Conservation (phyloP, 2,329 filamentous ascomycete species). For the Colletotrichum tamarilloi region DNA sequence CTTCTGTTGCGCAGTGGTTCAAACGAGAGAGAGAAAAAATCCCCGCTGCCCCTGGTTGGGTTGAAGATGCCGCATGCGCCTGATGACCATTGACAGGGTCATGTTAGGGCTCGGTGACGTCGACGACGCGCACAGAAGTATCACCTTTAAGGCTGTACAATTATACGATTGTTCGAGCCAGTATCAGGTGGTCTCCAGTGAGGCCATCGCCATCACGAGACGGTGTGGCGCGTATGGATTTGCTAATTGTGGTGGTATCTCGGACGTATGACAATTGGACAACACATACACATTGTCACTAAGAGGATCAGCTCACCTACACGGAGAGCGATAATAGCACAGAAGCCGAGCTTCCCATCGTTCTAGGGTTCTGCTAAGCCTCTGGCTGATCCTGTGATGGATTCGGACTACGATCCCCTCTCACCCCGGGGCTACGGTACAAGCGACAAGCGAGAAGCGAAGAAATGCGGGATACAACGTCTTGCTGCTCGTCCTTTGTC, state of each 20-base stretch:
- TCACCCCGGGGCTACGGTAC: slow-evolving; percentile 1
- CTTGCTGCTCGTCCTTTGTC: neutral
- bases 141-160: neutral
- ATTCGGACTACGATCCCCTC: neutral
- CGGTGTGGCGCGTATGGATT: slow-evolving; percentile 2
- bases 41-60: slow-evolving; percentile 16
- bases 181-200: neutral
- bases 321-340: neutral
- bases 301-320: slow-evolving; percentile 10
- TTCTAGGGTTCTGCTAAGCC: neutral
- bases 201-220: slow-evolving; percentile 4
- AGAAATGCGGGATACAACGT: slow-evolving; percentile 19
- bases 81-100: slow-evolving; percentile 2
- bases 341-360: neutral
- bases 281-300: neutral
- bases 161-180: neutral
- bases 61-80: slow-evolving; percentile 19
- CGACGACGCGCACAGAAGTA: slow-evolving; percentile 25
- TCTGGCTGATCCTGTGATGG: neutral
- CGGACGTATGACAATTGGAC: neutral
- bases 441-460: slow-evolving; percentile 21
- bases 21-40: neutral
- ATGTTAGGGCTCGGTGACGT: slow-evolving; percentile 33
- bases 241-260: slow-evolving; percentile 18
- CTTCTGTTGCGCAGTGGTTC: neutral